Evolutionary conservation across 805 yeast genomes (phyloP).

Genomic region (Saturnispora serradocipensis): DNA sequence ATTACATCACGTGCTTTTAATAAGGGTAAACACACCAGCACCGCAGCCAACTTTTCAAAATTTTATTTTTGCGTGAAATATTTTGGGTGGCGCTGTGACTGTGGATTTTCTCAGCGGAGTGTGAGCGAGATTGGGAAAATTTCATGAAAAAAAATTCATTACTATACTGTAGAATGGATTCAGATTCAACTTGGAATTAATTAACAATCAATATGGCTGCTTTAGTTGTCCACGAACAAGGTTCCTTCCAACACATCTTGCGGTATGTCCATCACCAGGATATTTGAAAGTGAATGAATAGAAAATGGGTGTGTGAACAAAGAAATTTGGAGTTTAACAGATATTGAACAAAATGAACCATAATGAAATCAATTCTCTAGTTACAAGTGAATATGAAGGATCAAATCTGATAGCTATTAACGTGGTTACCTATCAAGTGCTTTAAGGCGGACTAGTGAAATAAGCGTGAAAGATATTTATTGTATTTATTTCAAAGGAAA

Average conservation of each 20-base stretch:
- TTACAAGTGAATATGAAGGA: too few relatives aligned
- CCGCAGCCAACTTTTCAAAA: neutral
- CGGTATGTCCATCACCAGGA: slow-evolving; percentile 57
- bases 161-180: neutral
- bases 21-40: neutral
- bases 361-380: too few relatives aligned
- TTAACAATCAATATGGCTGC: slow-evolving; percentile 16
- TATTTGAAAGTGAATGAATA: neutral
- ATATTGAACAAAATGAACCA: neutral
- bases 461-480: too few relatives aligned
- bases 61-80: neutral
- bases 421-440: too few relatives aligned
- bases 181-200: neutral
- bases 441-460: too few relatives aligned
- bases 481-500: neutral
- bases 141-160: slow-evolving; percentile 1
- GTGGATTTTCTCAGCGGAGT: neutral
- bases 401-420: too few relatives aligned
- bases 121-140: slow-evolving; percentile 1
- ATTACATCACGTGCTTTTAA: neutral
- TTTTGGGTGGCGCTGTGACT: neutral
- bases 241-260: slow-evolving; percentile 99
- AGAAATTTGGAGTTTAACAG: neutral
- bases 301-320: neutral
- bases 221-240: slow-evolving; percentile 92